These are phyloP conservation scores for Andrographis paniculata DNA, from an alignment of 305 asterid species.

Conservation along the genomic window DNA sequence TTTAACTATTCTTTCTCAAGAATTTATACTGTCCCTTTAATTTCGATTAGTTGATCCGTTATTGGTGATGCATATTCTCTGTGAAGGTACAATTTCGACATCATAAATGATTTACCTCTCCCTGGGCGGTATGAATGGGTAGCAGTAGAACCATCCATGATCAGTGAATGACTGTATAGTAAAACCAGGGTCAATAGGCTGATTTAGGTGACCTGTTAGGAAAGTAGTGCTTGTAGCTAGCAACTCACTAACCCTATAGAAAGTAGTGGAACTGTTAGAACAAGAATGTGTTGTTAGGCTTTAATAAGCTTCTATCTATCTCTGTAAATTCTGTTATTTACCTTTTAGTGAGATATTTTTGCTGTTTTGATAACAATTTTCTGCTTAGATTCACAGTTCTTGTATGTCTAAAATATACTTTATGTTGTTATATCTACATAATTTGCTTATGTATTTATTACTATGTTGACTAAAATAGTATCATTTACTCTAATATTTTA, in stretches of 20 bases:
- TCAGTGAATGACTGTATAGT: constrained; percentile 12
- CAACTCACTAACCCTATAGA: constrained; percentile 29
- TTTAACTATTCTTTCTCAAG: not conserved
- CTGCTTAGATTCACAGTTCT: not conserved
- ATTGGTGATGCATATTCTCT: not conserved
- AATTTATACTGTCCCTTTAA: not conserved
- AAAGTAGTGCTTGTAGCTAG: constrained; percentile 24
- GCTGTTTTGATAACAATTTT: not conserved
- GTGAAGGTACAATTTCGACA: constrained; percentile 36
- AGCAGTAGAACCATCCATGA: constrained; percentile 25
- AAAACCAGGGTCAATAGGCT: not conserved
- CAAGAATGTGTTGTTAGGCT: constrained; percentile 27
- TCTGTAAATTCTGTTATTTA: constrained; percentile 17
- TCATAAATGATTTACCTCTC: constrained; percentile 26
- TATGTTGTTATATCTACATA: too few relatives aligned
- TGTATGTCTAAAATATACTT: not conserved
- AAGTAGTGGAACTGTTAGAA: constrained; percentile 19
- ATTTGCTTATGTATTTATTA: too few relatives aligned
- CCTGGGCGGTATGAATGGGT: constrained; percentile 38
- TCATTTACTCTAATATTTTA: too few relatives aligned
- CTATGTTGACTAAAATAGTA: too few relatives aligned
- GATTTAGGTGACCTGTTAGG: too few relatives aligned
- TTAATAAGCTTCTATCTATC: constrained; percentile 12
- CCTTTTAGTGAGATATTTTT: not conserved
- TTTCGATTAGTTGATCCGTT: not conserved